Conservation (phyloP, 2,329 filamentous ascomycete species). For the Pseudocercospora macadamiae region DNA sequence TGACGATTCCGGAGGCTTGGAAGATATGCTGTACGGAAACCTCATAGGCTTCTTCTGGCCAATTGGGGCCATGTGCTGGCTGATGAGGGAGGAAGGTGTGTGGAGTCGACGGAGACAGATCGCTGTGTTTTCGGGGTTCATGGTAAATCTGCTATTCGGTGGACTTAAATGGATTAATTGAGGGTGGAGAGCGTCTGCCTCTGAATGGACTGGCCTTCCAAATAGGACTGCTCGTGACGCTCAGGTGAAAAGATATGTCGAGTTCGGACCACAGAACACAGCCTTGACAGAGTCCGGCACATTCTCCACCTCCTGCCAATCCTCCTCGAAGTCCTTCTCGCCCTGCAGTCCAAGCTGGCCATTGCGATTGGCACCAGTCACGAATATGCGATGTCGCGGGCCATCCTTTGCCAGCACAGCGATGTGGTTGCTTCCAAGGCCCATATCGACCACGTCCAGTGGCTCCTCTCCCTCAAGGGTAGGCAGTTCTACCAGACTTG, state of each 20-base stretch:
- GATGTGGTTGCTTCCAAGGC: conserved; percentile 62
- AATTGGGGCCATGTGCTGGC: conserved; percentile 80
- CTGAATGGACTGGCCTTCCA: background rate
- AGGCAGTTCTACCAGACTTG: conserved; percentile 35
- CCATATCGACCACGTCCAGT: conserved; percentile 58
- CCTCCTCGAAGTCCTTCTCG: conserved; percentile 24
- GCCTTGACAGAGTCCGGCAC: no score
- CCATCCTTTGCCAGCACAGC: conserved; percentile 53
- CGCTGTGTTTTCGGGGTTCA: conserved; percentile 81
- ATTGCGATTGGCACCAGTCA: conserved; percentile 59
- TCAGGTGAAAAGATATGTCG: no score
- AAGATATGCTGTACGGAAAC: conserved; percentile 86
- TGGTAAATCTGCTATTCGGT: conserved; percentile 78
- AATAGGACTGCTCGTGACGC: background rate
- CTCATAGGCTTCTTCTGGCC: conserved; percentile 96
- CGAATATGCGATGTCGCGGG: no score
- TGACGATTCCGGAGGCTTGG: conserved; percentile 66
- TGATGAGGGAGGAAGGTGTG: conserved; percentile 82
- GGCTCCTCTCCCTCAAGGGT: conserved; percentile 47
- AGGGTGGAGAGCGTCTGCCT: background rate
- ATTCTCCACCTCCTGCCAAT: conserved; percentile 31
- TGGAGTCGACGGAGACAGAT: conserved; percentile 83
- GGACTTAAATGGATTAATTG: conserved; percentile 3
- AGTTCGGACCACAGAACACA: no score
- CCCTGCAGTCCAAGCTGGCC: conserved; percentile 62